These are phyloP conservation scores for Epichloe uncinata DNA, from an alignment of 2,329 filamentous ascomycete genomes.

Conservation along the genomic window DNA sequence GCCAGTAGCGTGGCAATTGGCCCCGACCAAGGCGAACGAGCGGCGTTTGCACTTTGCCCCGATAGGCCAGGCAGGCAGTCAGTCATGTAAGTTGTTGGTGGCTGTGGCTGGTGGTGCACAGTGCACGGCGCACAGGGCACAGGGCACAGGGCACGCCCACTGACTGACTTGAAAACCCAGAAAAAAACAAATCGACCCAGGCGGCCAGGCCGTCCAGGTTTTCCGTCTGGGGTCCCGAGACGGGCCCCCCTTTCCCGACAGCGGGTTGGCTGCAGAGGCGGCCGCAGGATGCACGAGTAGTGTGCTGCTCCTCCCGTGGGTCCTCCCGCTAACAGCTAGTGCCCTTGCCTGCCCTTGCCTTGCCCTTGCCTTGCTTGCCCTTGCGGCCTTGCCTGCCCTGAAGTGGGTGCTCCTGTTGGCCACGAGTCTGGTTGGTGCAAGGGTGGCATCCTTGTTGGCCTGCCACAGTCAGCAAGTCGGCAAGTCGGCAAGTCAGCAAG, in stretches of 20 bases:
- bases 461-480: too few relatives aligned
- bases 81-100: background rate
- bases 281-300: conserved; percentile 24
- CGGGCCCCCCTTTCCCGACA: conserved; percentile 22
- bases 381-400: background rate
- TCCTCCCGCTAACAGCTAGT: conserved; percentile 4
- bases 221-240: conserved; percentile 17
- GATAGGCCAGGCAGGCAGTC: background rate
- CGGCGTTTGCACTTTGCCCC: background rate
- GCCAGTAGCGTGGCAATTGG: background rate
- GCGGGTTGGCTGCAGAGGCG: conserved; percentile 23
- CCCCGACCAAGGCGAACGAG: background rate
- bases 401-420: background rate
- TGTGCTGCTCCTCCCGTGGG: conserved; percentile 13
- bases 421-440: background rate
- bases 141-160: too few relatives aligned
- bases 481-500: too few relatives aligned
- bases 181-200: background rate
- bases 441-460: background rate
- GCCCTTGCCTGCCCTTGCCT: background rate
- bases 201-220: background rate
- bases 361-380: conserved; percentile 1
- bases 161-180: too few relatives aligned
- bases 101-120: too few relatives aligned
- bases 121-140: too few relatives aligned